These are phyloP conservation scores for Coemansia sp. DNA, from an alignment of 192 early-diverging fungal species.

Conservation along the genomic window DNA sequence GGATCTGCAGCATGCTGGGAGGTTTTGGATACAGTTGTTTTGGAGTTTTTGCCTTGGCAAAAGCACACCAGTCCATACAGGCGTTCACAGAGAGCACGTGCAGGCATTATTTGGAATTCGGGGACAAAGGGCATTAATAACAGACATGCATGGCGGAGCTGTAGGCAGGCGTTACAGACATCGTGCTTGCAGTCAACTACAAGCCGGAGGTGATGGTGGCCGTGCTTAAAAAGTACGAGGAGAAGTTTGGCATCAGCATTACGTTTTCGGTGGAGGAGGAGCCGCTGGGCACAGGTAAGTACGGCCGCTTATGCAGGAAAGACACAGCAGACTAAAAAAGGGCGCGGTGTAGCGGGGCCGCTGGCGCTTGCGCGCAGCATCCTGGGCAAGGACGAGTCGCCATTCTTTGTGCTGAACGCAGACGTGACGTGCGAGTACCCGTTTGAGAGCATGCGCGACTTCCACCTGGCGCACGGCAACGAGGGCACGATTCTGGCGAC, in stretches of 20 bases:
- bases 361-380: constrained; percentile 91
- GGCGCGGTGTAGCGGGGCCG: constrained; percentile 66
- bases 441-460: constrained; percentile 82
- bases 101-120: neutral
- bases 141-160: neutral
- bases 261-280: constrained; percentile 96
- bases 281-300: constrained; percentile 82
- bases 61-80: too few relatives aligned
- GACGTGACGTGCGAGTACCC: constrained; percentile 99
- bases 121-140: neutral
- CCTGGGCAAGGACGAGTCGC: constrained; percentile 84
- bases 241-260: constrained; percentile 86
- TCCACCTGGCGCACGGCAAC: constrained; percentile 86
- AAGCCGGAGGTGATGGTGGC: constrained; percentile 96
- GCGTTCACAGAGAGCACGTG: constrained; percentile 1
- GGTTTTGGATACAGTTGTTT: too few relatives aligned
- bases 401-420: constrained; percentile 98
- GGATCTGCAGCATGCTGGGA: too few relatives aligned
- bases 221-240: constrained; percentile 91
- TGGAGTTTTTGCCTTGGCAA: too few relatives aligned
- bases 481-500: constrained; percentile 98
- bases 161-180: constrained; percentile 95
- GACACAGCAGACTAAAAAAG: neutral
- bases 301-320: neutral
- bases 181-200: constrained; percentile 99